Evolutionary conservation across 257 asterid species (phyloP), one percentile per base, ranked within the genome.

Genomic region (Linderniella brevidens): DNA sequence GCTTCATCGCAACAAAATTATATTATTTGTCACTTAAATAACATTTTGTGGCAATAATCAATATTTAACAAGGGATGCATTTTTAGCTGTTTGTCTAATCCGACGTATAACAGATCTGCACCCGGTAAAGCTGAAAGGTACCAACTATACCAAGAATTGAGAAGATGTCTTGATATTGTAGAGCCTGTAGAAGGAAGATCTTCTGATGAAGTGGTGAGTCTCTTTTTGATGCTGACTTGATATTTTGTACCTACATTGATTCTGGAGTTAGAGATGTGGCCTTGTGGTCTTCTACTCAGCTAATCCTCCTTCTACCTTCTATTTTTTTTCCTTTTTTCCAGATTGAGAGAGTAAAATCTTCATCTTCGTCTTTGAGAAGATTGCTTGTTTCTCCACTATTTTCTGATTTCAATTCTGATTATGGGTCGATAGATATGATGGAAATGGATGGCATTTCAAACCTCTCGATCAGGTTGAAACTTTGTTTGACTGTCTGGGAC

Each of bases 401-500:
- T 70, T 69, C 85, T 49, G 94, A 90, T 62, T 62, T 77, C 56
- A 18, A 65, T 77, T 60, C 72, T 56, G 93, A 85, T 59, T 73
- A 74, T 63, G 81, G 92, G 63, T 68, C 78, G 13, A 63, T 62
- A 46, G 96, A 85, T 69, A 67, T 81, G 86, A 90, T 90, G 98
- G 98, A 85, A 13, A 96, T 84, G 68, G 98, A 90, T 75, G 79
- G 77, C 66, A 58, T 73, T 49, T 71, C 94, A 48, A 76, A 69
- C 64, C 64, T 76, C 60, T 77, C 96, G 43, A 52, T 90, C 51
- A 78, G 88, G 41, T 68, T 90, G 67, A 85, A 85, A 60, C 66
- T 90, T 66, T 78, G 74, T 65, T 68, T 90, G 69, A 81, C 85
- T 19, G 87, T 90, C 43, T 90, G 98, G 98, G 96, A 90, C 64